Base-by-base conservation (phyloP, 2,329 filamentous ascomycete genomes). In the Neoarthrinium moseri region DNA sequence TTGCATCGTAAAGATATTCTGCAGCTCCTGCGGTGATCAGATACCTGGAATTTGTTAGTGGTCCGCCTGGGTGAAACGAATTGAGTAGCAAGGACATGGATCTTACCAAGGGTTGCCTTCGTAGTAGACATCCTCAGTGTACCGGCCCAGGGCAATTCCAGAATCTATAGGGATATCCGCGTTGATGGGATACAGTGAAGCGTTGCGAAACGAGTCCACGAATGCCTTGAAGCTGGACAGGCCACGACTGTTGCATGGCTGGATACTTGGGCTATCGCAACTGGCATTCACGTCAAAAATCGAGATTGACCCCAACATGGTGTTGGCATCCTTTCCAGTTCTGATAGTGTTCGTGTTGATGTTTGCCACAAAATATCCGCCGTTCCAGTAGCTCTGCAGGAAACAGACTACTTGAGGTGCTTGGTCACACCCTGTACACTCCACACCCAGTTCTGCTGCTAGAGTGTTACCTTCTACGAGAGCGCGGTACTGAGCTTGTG, bases 361-460 rank as follows among this genome's bases (percentile, higher is more conserved):
- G 51, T 83, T 84, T 27, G 77, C 75, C 20, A 74, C 62, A 20
- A 78, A 71, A 50, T 76, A 78, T n/a, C 65, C 68, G 17, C 74
- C 74, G 42, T 74, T 78, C 80, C 81, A 84, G 64, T 78, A 84
- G 3, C 64, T 68, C 48, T 81, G 71, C 24, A 80, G 52, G 52
- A 77, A 77, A 56, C 77, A 80, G 7, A 77, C 65, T 2, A 81
- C 63, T 41, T 77, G 67, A 0, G 75, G 70, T 4, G 75, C 73
- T 18, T 75, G 70, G 32, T 70, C 69, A 56, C 78, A 83, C 24
- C 69, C 71, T 2, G 67, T 59, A 55, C 76, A 81, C 7, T 67
- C 67, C 23, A 72, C 65, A 21, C 72, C 72, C 7, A 83, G 67
- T 17, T 67, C 63, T 7, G 58, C 59, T 3, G 80, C 78, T n/a